phyloP scores from a whole-genome alignment of 805 yeast species.

The Zygotorulaspora danielsina region DNA sequence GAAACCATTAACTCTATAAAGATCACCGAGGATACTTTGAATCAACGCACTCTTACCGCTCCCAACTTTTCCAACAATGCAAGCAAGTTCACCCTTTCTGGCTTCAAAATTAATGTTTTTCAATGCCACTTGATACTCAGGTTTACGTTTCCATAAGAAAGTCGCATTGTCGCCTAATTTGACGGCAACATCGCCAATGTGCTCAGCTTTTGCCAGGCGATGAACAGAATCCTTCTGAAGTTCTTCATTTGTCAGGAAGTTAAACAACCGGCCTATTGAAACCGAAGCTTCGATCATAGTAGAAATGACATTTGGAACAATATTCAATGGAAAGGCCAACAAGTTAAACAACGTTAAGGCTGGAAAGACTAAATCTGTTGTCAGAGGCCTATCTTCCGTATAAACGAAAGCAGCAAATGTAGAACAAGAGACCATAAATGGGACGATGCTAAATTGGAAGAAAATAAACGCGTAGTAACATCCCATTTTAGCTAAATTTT shows the following conservation, averaged over 20 bases:
- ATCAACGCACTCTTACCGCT: constrained; percentile 82
- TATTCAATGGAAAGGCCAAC: constrained; percentile 85
- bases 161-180: constrained; percentile 57
- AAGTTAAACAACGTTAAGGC: constrained; percentile 85
- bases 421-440: constrained; percentile 81
- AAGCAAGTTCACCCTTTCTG: constrained; percentile 70
- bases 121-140: constrained; percentile 64
- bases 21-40: constrained; percentile 77
- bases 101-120: constrained; percentile 58
- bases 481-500: constrained; percentile 71
- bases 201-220: constrained; percentile 40
- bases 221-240: constrained; percentile 71
- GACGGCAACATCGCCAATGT: constrained; percentile 64
- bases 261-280: constrained; percentile 67
- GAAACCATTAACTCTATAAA: constrained; percentile 68
- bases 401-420: constrained; percentile 80
- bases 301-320: constrained; percentile 86
- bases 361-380: constrained; percentile 89
- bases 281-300: constrained; percentile 85
- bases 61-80: constrained; percentile 89
- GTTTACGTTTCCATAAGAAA: constrained; percentile 73
- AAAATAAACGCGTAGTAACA: constrained; percentile 61
- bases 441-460: constrained; percentile 81
- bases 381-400: constrained; percentile 56
- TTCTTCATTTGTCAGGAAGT: constrained; percentile 71